phyloP scores from a whole-genome alignment of 768 basidiomycete species.

The Hortiboletus campestris region DNA sequence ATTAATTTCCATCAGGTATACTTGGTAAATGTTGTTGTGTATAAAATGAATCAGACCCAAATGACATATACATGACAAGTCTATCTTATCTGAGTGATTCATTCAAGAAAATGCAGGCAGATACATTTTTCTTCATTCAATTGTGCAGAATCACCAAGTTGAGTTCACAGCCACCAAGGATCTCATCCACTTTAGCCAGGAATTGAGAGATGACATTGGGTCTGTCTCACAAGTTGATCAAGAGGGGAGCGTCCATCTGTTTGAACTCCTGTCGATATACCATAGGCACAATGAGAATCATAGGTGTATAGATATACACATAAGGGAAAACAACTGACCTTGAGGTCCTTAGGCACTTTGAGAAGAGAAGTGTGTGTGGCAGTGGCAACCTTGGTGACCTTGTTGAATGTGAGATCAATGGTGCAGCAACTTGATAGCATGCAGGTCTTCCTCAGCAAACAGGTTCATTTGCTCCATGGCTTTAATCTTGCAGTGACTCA shows the following conservation, averaged over 20 bases:
- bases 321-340: slow-evolving; percentile 38
- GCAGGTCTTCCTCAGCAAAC: not conserved
- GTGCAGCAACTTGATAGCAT: slow-evolving; percentile 35
- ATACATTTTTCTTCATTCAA: too few species aligned
- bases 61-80: too few species aligned
- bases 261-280: slow-evolving; percentile 50
- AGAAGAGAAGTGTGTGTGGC: slow-evolving; percentile 49
- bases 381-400: slow-evolving; percentile 37
- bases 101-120: too few species aligned
- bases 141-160: too few species aligned
- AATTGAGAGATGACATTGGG: slow-evolving; percentile 45
- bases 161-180: slow-evolving; percentile 53
- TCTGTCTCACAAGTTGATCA: slow-evolving; percentile 68
- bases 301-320: not conserved
- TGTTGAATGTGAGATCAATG: slow-evolving; percentile 45
- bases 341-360: slow-evolving; percentile 45
- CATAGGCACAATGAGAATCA: not conserved
- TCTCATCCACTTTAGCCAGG: slow-evolving; percentile 44
- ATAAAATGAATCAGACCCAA: too few species aligned
- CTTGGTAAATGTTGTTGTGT: too few species aligned
- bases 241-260: slow-evolving; percentile 49
- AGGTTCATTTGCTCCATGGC: not conserved
- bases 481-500: slow-evolving; percentile 17
- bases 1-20: too few species aligned
- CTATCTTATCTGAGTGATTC: too few species aligned